Evolutionary conservation across 768 basidiomycete species (phyloP), one percentile per base, ranked within the genome.

Genomic region (Leccinum variicolor): DNA sequence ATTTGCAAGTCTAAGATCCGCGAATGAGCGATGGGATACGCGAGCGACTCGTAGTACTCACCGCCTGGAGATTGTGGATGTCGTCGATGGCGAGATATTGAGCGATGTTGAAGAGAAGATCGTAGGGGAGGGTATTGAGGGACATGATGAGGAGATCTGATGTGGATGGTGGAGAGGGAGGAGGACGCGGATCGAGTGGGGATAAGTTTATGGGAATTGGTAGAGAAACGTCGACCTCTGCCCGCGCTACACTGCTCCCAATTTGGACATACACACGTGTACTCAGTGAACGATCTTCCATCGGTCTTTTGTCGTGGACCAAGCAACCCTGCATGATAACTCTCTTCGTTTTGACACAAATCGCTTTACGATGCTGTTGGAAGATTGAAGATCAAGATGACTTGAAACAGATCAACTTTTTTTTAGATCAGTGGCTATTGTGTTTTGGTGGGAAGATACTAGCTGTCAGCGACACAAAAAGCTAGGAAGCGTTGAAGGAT

Each of bases 101-200:
- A 5, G 84, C 81, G 68, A 90, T 81, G 74, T 86, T 85, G 55
- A 89, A 78, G 46, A 90, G 68, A 19, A 89, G 75, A 74, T 90
- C 88, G 70, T 88, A 88, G 0, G 87, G 87, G 19, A 90, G 75
- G 5, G 74, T 76, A 58, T 70, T 68, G 52, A 80, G 66, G 13
- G 73, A 72, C 66, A 74, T 72, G 58, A 33, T 4, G 26, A 29
- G 21, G 3, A 2, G 46, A n/a, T 14, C 45, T 28, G 14, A 33
- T 33, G 31, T 33, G 31, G 31, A 33, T 33, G 19, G n/a, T 50
- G 6, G 34, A 26, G 21, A 45, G 56, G 34, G 55, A 53, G 25
- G 45, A 8, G 14, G 47, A 54, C 54, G 25, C 55, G 46, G 56
- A 58, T 59, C 67, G 50, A 62, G 56, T 59, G 59, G 43, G 53